Evolutionary conservation across 2,329 filamentous ascomycete genomes (phyloP).

Genomic region (Aspergillaceae sp.): DNA sequence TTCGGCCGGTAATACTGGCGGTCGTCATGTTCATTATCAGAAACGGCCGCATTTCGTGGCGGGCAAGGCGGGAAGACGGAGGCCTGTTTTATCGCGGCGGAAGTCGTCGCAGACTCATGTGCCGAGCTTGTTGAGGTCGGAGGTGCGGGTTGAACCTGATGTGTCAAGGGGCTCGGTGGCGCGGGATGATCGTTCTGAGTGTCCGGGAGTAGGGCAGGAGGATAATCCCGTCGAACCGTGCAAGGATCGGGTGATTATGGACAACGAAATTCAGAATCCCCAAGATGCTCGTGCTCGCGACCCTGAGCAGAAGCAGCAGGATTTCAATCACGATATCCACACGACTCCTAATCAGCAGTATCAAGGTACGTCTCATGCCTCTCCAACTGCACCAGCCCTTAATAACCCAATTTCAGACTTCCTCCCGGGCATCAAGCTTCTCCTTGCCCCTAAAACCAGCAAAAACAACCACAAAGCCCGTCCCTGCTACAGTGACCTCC

Average conservation of each 20-base stretch:
- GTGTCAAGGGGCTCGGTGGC: too few relatives aligned
- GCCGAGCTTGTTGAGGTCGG: background rate
- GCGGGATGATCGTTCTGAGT: background rate
- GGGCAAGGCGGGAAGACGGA: conserved; percentile 19
- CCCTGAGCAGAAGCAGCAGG: too few relatives aligned
- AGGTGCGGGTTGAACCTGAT: conserved; percentile 2
- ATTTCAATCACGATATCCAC: too few relatives aligned
- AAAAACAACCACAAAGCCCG: background rate
- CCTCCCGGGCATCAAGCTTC: background rate
- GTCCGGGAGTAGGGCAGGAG: too few relatives aligned
- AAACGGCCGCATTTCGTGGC: conserved; percentile 24
- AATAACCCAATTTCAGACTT: background rate
- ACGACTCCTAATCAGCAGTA: background rate
- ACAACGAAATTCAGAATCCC: too few relatives aligned
- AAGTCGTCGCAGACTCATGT: conserved; percentile 26
- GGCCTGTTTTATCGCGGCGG: conserved; percentile 25
- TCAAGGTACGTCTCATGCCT: background rate
- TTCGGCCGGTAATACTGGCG: conserved; percentile 3
- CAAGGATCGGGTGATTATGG: too few relatives aligned
- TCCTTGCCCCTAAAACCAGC: background rate
- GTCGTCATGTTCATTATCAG: conserved; percentile 5
- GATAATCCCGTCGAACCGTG: too few relatives aligned
- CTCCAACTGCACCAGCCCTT: too few relatives aligned
- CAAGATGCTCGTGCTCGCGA: too few relatives aligned
- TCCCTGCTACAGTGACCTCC: background rate